These are phyloP conservation scores for Tricholomella constricta DNA, from an alignment of 768 basidiomycete genomes.

Conservation along the genomic window DNA sequence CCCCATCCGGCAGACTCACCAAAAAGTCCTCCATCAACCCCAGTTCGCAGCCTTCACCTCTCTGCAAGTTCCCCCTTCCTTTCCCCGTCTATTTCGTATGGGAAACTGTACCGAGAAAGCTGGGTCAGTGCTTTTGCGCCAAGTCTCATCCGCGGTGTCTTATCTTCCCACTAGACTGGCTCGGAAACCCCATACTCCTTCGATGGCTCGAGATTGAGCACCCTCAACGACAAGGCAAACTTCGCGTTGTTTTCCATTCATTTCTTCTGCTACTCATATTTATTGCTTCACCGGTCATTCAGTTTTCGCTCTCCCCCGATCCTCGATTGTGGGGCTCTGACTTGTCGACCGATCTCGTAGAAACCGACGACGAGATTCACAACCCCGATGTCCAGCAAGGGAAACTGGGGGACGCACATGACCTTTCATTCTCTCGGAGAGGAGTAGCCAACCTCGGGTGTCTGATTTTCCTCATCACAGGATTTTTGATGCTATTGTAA, in stretches of 20 bases:
- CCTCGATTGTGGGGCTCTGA: constrained; percentile 68
- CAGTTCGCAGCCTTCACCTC: constrained; percentile 30
- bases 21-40: constrained; percentile 33
- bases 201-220: constrained; percentile 41
- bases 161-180: constrained; percentile 23
- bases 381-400: constrained; percentile 50
- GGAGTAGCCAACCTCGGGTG: constrained; percentile 77
- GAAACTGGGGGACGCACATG: constrained; percentile 32
- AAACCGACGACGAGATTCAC: constrained; percentile 74
- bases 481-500: constrained; percentile 60
- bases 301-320: constrained; percentile 70
- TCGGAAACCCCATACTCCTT: constrained; percentile 48
- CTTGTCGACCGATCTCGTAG: constrained; percentile 53
- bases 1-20: constrained; percentile 28
- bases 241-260: neutral
- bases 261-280: neutral
- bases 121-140: constrained; percentile 30
- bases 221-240: constrained; percentile 48
- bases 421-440: constrained; percentile 54
- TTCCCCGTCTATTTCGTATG: constrained; percentile 28
- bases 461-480: constrained; percentile 52
- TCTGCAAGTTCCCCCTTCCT: constrained; percentile 9
- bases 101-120: constrained; percentile 42
- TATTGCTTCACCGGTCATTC: neutral
- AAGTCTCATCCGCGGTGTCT: neutral